phyloP scores from a whole-genome alignment of 345 rosid genomes.

The Noccaea caerulescens region DNA sequence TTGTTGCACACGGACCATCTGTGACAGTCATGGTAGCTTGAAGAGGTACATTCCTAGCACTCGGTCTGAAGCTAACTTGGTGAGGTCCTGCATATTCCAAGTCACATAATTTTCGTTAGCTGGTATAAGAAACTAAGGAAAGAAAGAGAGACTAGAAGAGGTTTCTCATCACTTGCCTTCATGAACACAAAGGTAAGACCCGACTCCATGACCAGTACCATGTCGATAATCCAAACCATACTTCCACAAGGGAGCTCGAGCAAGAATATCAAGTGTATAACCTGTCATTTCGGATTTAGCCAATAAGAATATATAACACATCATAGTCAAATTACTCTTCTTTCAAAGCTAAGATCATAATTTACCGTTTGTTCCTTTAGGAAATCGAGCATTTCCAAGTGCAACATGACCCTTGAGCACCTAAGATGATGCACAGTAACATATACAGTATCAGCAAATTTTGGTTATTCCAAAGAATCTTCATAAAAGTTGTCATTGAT shows the following conservation, averaged over 20 bases:
- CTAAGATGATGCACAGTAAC: slow-evolving; percentile 42
- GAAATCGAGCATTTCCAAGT: slow-evolving; percentile 83
- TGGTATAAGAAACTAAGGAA: background rate
- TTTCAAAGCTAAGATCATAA: background rate
- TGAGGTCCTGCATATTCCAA: slow-evolving; percentile 80
- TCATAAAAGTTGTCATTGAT: background rate
- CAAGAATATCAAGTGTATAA: slow-evolving; percentile 87
- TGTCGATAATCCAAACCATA: slow-evolving; percentile 95
- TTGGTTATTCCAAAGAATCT: background rate
- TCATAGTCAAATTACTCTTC: background rate
- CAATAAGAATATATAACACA: background rate
- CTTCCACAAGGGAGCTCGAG: slow-evolving; percentile 89
- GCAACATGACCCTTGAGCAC: slow-evolving; percentile 96
- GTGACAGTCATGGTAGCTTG: slow-evolving; percentile 99
- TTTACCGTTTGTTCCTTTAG: slow-evolving; percentile 87
- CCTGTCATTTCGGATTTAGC: slow-evolving; percentile 49
- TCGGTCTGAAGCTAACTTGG: slow-evolving; percentile 81
- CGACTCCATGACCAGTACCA: slow-evolving; percentile 99
- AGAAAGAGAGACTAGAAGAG: slow-evolving; percentile 11
- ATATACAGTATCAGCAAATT: slow-evolving; percentile 4
- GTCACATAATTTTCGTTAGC: background rate
- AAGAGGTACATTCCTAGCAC: slow-evolving; percentile 79
- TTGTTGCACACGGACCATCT: slow-evolving; percentile 65
- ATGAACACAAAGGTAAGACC: slow-evolving; percentile 93
- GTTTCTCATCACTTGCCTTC: slow-evolving; percentile 65